A percentile compares a stretch with the other conserved stretches of the same genome.
phyloP scores from a whole-genome alignment of 2,329 filamentous ascomycete species.

The Cladophialophora immunda region DNA sequence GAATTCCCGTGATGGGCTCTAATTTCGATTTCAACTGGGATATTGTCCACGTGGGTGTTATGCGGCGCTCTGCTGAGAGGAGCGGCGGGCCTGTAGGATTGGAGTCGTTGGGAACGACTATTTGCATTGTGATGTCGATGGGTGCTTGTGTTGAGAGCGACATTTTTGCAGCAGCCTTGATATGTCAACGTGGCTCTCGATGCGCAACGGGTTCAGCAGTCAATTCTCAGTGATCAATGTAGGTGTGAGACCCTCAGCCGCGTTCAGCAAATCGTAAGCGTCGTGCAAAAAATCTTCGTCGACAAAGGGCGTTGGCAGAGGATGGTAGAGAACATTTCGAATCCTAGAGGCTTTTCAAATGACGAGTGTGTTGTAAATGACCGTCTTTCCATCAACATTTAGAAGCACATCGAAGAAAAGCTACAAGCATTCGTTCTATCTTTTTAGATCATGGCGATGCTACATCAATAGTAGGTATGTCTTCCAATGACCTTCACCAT shows the following conservation, averaged over 20 bases:
- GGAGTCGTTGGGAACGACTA: constrained; percentile 41
- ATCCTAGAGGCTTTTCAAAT: background rate
- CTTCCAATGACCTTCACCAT: too few relatives aligned
- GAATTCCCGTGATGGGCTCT: constrained; percentile 91
- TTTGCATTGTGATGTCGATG: constrained; percentile 36
- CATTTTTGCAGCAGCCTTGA: background rate
- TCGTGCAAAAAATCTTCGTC: too few relatives aligned
- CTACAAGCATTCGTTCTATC: too few relatives aligned
- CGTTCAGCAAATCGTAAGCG: background rate
- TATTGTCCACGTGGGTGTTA: constrained; percentile 92
- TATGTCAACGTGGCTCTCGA: background rate
- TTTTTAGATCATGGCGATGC: too few relatives aligned
- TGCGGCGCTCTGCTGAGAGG: constrained; percentile 81
- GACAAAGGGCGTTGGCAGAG: background rate
- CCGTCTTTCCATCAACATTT: too few relatives aligned
- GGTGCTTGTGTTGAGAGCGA: constrained; percentile 30
- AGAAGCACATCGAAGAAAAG: too few relatives aligned
- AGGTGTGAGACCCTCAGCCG: too few relatives aligned
- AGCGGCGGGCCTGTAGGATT: constrained; percentile 43
- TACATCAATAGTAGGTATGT: too few relatives aligned
- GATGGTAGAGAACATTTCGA: background rate
- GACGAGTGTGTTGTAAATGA: too few relatives aligned
- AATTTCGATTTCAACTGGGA: constrained; percentile 84
- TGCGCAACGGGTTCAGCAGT: background rate
- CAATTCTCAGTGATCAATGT: background rate